Conservation (phyloP, 768 basidiomycete species). For the Phylloporus sp. region DNA sequence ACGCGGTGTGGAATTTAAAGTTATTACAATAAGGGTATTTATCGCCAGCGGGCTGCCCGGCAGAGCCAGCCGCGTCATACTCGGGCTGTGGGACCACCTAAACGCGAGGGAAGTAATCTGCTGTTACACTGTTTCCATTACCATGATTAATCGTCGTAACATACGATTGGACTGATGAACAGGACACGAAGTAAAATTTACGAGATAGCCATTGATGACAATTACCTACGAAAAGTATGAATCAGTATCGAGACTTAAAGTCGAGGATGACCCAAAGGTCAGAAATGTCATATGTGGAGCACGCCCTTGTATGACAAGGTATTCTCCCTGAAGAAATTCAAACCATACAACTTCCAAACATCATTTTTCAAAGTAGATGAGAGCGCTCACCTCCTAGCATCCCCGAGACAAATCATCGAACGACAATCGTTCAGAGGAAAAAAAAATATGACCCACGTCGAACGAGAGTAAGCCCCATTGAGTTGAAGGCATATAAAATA, state of each 20-base stretch:
- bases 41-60: too few species aligned
- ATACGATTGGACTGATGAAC: too few species aligned
- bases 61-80: too few species aligned
- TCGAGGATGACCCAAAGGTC: constrained; percentile 2
- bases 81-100: too few species aligned
- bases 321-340: constrained; percentile 96
- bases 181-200: too few species aligned
- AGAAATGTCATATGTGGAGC: constrained; percentile 73
- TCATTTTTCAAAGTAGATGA: constrained; percentile 39
- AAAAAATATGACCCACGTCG: constrained; percentile 57
- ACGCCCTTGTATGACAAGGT: constrained; percentile 50
- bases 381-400: constrained; percentile 20
- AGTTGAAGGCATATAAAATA: constrained; percentile 50
- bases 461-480: constrained; percentile 91
- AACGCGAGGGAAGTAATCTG: too few species aligned
- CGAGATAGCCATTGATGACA: neutral
- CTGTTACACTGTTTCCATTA: too few species aligned
- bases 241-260: constrained; percentile 8
- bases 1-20: too few species aligned
- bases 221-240: neutral
- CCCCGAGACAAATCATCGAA: constrained; percentile 31
- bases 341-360: constrained; percentile 44
- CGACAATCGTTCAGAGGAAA: constrained; percentile 46
- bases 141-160: too few species aligned
- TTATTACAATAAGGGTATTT: too few species aligned